Evolutionary conservation across 106 monocot species (phyloP).

Genomic region (Acanthochlamys bracteata): DNA sequence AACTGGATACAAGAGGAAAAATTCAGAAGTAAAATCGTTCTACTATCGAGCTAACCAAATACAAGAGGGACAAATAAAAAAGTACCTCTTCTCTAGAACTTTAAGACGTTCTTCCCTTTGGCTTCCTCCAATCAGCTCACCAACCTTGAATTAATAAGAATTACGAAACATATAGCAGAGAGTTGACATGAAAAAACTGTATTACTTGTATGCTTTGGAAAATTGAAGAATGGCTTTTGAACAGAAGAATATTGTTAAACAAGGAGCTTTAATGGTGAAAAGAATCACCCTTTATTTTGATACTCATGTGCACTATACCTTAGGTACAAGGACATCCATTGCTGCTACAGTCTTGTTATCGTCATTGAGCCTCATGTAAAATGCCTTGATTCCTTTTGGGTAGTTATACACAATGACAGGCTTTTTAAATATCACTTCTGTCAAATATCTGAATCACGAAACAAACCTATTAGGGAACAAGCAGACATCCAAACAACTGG

Average conservation of each 20-base stretch:
- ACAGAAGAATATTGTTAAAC: too few relatives aligned
- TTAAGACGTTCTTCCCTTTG: constrained; percentile 91
- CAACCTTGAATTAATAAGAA: constrained; percentile 42
- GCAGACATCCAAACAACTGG: not conserved
- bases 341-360: constrained; percentile 65
- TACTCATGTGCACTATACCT: constrained; percentile 21
- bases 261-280: too few relatives aligned
- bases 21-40: too few relatives aligned
- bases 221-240: too few relatives aligned
- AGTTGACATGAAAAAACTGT: not conserved
- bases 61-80: not conserved
- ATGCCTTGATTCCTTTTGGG: constrained; percentile 68
- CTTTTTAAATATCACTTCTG: constrained; percentile 71
- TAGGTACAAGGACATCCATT: constrained; percentile 85
- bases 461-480: not conserved
- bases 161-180: not conserved
- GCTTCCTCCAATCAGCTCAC: constrained; percentile 89
- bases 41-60: too few relatives aligned
- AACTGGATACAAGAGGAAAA: too few relatives aligned
- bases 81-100: constrained; percentile 62
- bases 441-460: constrained; percentile 50
- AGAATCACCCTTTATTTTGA: too few relatives aligned
- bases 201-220: too few relatives aligned
- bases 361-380: constrained; percentile 76
- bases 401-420: constrained; percentile 76